Evolutionary conservation across 2,329 filamentous ascomycete genomes (phyloP).

Genomic region (Metarhizium robertsii): DNA sequence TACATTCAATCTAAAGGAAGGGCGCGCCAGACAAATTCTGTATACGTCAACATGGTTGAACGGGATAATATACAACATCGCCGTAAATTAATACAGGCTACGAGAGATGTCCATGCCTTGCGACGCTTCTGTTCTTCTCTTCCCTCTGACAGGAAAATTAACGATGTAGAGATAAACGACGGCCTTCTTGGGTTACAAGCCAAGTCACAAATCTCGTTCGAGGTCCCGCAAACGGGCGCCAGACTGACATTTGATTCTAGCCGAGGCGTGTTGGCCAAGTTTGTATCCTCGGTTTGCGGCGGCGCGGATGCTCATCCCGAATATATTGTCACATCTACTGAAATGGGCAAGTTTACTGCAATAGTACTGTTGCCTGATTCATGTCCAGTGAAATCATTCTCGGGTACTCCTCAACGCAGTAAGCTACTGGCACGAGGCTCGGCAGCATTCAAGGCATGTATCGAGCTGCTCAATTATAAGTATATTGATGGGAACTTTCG

Average conservation of each 20-base stretch:
- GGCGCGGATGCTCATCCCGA: slow-evolving; percentile 29
- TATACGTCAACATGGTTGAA: slow-evolving; percentile 80
- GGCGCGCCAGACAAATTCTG: slow-evolving; percentile 68
- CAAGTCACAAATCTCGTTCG: slow-evolving; percentile 40
- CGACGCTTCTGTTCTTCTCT: slow-evolving; percentile 67
- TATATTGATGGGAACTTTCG: slow-evolving; percentile 67
- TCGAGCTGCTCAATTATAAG: slow-evolving; percentile 54
- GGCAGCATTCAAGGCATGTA: slow-evolving; percentile 77
- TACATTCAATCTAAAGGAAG: slow-evolving; percentile 90
- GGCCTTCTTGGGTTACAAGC: slow-evolving; percentile 12
- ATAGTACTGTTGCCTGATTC: slow-evolving; percentile 70
- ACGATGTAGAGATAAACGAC: slow-evolving; percentile 16
- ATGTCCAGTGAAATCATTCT: slow-evolving; percentile 59
- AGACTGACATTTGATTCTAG: slow-evolving; percentile 71
- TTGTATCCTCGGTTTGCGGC: slow-evolving; percentile 52
- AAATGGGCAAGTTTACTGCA: slow-evolving; percentile 54
- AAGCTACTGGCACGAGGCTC: slow-evolving; percentile 80
- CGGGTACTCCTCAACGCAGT: slow-evolving; percentile 53
- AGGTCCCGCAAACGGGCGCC: slow-evolving; percentile 59
- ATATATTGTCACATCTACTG: slow-evolving; percentile 49
- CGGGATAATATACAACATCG: slow-evolving; percentile 52
- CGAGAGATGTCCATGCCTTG: slow-evolving; percentile 53
- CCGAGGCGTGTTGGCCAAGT: slow-evolving; percentile 61
- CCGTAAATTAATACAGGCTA: slow-evolving; percentile 48
- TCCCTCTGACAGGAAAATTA: slow-evolving; percentile 58